Percentiles rank a stretch among this genome's conserved stretches.
phyloP scores from a whole-genome alignment of 371 early-diverging fungal genomes.

The Haplosporangium sp. region DNA sequence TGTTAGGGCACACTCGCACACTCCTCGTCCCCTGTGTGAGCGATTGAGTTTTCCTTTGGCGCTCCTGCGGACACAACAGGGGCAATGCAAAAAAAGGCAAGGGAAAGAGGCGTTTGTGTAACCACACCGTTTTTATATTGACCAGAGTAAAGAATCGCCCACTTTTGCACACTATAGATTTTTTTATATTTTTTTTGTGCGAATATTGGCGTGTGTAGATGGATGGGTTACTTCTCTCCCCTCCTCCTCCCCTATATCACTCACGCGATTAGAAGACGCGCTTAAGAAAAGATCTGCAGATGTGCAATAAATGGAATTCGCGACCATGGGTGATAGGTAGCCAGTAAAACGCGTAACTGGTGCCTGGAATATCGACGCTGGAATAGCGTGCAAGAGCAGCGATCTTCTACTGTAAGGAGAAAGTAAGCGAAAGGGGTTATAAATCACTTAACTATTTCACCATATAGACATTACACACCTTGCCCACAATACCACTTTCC shows the following conservation, averaged over 20 bases:
- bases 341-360: no score
- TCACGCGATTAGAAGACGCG: not conserved
- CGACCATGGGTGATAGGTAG: not conserved
- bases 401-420: no score
- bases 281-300: not conserved
- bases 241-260: no score
- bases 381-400: no score
- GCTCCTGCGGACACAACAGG: not conserved
- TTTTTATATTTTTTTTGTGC: no score
- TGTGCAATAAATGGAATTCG: no score
- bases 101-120: slow-evolving; percentile 34
- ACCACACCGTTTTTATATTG: slow-evolving; percentile 49
- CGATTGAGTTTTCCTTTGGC: not conserved
- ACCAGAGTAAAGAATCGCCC: slow-evolving; percentile 35
- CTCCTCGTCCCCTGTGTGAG: not conserved
- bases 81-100: slow-evolving; percentile 13
- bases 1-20: no score
- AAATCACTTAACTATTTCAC: no score
- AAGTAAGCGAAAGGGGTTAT: no score
- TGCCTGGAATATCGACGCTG: no score
- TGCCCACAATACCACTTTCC: no score
- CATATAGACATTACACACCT: no score
- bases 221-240: not conserved
- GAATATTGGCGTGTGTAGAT: not conserved
- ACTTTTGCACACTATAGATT: slow-evolving; percentile 14